phyloP scores from a whole-genome alignment of 768 basidiomycete species.

The Panaeolus cyanescens region DNA sequence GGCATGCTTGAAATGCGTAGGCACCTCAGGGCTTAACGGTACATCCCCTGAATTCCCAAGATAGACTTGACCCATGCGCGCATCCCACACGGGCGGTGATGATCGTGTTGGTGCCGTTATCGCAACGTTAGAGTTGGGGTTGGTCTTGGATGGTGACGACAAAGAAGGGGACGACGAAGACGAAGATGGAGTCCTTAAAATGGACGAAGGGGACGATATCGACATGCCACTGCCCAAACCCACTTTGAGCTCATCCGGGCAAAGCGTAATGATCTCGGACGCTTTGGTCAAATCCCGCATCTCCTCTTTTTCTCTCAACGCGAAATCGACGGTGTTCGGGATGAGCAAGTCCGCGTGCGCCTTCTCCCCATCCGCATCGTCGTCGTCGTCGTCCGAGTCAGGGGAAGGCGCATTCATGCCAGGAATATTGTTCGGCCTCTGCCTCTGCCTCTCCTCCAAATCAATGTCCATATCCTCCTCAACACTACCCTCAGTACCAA shows the following conservation, averaged over 20 bases:
- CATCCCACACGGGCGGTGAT: conserved; percentile 51
- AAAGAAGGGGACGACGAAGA: conserved; percentile 5
- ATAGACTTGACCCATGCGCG: conserved; percentile 67
- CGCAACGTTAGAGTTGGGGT: conserved; percentile 5
- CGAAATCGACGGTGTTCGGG: conserved; percentile 77
- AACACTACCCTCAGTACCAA: conserved; percentile 1
- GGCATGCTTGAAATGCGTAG: conserved; percentile 26
- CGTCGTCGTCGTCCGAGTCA: no score
- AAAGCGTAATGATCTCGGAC: conserved; percentile 68
- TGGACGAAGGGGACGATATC: neutral
- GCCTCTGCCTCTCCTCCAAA: conserved; percentile 9
- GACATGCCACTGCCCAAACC: no score
- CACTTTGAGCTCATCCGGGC: conserved; percentile 18
- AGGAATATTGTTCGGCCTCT: neutral
- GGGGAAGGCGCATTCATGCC: conserved; percentile 14
- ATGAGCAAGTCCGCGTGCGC: conserved; percentile 16
- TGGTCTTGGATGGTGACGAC: conserved; percentile 6
- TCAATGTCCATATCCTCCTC: conserved; percentile 27
- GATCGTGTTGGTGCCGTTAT: conserved; percentile 24
- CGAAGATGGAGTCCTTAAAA: neutral
- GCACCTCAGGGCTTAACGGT: conserved; percentile 43
- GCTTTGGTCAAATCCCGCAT: conserved; percentile 87
- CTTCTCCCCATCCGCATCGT: conserved; percentile 22
- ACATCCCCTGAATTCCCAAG: conserved; percentile 86
- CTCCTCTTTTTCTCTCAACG: conserved; percentile 83